Evolutionary conservation across 768 basidiomycete genomes (phyloP), one percentile per base, ranked within the genome.

Genomic region (Panus rudis): DNA sequence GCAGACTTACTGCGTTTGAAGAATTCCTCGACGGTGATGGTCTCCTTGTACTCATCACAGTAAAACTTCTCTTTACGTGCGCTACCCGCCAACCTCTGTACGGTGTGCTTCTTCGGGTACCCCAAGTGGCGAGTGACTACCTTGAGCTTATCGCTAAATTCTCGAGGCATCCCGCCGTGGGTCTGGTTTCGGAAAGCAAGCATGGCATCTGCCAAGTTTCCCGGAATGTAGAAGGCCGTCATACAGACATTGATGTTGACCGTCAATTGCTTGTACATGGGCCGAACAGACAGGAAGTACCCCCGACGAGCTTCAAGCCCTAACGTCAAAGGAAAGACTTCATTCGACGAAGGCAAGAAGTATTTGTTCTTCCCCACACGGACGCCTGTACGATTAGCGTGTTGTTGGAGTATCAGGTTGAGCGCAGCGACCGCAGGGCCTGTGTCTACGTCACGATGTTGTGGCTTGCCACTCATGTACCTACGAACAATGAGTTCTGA

Each of bases 281-380:
- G 75, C 0, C 76, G 64, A 3, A 70, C 64, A 1, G 75, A 76
- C 53, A 72, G 64, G 58, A 68, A 77, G 53, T 72, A 77, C 2
- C 75, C 75, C 43, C 66, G 62, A 54, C 64, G 63, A 0, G 74
- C 73, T 31, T 68, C 69, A 0, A 73, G 52, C 0, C 71, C 71
- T 3, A 52, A 52, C 0, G 64, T 63, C 11, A 76, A 47, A 6
- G 19, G 10, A 14, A 30, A 17, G 31, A 51, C 28, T 14, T 50
- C 41, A 2, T 52, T 42, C 0, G 43, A 43, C 6, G 58, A 45
- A 4, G 57, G 57, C 64, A 83, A 83, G 63, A 85, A 86, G 59
- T 77, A 84, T 11, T 78, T 71, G 47, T 81, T 80, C 40, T 74
- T 65, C 2, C 82, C 81, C 10, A 84, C 77, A 55, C 77, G 72